Base-by-base conservation (phyloP, 2,329 filamentous ascomycete species). In the Sarocladium strictum region DNA sequence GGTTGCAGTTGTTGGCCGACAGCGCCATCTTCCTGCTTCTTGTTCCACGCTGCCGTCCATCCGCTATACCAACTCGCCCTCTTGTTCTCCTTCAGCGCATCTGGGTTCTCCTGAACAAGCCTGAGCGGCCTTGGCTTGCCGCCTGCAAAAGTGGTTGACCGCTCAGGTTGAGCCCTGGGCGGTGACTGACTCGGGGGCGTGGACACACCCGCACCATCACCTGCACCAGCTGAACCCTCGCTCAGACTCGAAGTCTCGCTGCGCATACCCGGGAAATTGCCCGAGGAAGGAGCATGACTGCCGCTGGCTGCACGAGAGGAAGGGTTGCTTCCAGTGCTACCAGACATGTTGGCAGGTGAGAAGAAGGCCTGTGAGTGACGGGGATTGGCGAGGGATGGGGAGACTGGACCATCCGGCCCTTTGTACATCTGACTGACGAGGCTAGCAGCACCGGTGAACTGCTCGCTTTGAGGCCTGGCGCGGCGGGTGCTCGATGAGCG, bases 341-440 rank as follows among this genome's bases (percentile, higher is more conserved):
- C 76, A 35, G 73, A 72, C 43, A 76, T 70, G 45, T 70, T 71
- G 60, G 69, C 74, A 61, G 73, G 70, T 14, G 71, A 71, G 69
- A 88, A 88, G 72, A 87, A 87, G 29, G 82, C 83, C 64, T 82
- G 77, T 58, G 81, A 81, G 66, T 80, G 74, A 58, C 85, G 72
- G 62, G 83, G 72, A 68, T 83, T 76, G 60, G 74, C 74, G 24
- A 85, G 72, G 3, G 79, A 74, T 43, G 83, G 78, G 21, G 85
- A 87, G 41, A 81, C 76, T 9, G 84, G 79, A 3, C 82, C 79
- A 21, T 87, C 80, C 10, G 84, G 81, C 14, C 87, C 87, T 64
- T 86, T 86, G 73, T 95, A 95, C 88, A 96, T 96, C 69, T 92
- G 91, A 63, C 89, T 90, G 50, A 96, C 86, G 27, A 96, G 81